These are phyloP conservation scores for Pseudonectria foliicola DNA, from an alignment of 2,329 filamentous ascomycete genomes.

Conservation along the genomic window DNA sequence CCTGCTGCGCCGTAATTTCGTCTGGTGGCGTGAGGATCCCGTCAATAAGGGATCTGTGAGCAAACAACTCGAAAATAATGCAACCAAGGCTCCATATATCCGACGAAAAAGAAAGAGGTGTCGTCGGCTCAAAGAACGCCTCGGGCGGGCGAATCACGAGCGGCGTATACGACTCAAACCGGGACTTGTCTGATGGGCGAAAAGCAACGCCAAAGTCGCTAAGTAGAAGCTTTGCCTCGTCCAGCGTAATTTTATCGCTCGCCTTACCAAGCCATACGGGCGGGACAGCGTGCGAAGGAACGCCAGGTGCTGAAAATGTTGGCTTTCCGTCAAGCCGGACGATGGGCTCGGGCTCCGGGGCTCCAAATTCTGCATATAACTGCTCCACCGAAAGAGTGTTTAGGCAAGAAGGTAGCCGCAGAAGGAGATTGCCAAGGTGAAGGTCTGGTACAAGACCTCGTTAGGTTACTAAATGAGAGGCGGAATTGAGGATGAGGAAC, in stretches of 20 bases:
- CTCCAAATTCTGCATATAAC: constrained; percentile 17
- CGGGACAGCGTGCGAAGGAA: constrained; percentile 22
- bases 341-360: constrained; percentile 15
- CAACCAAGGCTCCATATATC: constrained; percentile 35
- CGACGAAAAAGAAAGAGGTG: constrained; percentile 25
- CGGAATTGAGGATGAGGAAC: not conserved
- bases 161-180: constrained; percentile 22
- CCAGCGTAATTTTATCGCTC: constrained; percentile 21
- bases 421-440: constrained; percentile 28
- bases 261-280: constrained; percentile 27
- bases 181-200: constrained; percentile 11
- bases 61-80: constrained; percentile 29
- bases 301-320: constrained; percentile 9
- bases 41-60: constrained; percentile 8
- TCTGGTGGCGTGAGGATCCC: constrained; percentile 3
- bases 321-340: constrained; percentile 9
- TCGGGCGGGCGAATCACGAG: constrained; percentile 26
- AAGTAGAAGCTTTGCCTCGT: constrained; percentile 13
- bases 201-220: constrained; percentile 31
- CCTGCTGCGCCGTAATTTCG: constrained; percentile 9
- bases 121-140: constrained; percentile 25
- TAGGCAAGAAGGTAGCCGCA: constrained; percentile 15
- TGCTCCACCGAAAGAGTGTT: constrained; percentile 14
- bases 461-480: not conserved
- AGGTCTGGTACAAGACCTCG: constrained; percentile 18